phyloP scores from a whole-genome alignment of 371 early-diverging fungal species.

The Funneliformis caledonium region DNA sequence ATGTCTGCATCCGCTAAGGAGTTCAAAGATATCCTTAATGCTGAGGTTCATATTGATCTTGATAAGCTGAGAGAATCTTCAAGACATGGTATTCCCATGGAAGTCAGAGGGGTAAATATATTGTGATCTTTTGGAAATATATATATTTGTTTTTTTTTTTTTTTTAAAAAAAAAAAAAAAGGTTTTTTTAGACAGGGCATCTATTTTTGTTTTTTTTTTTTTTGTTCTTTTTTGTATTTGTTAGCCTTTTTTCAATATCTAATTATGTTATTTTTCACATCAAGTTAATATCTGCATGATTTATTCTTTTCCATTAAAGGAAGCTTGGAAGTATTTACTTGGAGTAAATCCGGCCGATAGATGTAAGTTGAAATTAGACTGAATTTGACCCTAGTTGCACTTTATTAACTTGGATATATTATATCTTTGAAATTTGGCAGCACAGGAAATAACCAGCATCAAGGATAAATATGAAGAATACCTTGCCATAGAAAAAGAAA shows the following conservation, averaged over 20 bases:
- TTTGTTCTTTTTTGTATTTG: not conserved
- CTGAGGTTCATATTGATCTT: conserved; percentile 88
- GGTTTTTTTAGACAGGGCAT: no score
- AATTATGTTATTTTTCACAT: conserved; percentile 9
- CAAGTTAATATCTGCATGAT: conserved; percentile 24
- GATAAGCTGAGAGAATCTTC: conserved; percentile 81
- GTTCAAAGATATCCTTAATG: conserved; percentile 80
- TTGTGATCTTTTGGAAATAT: conserved; percentile 15
- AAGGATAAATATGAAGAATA: conserved; percentile 77
- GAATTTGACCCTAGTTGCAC: conserved; percentile 27
- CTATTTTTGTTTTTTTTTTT: not conserved
- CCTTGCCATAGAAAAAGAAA: conserved; percentile 74
- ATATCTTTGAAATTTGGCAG: conserved; percentile 48
- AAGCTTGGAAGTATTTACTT: conserved; percentile 91
- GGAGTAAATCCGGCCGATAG: conserved; percentile 87
- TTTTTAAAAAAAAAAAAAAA: not conserved
- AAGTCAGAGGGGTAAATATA: conserved; percentile 77
- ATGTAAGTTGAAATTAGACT: conserved; percentile 59
- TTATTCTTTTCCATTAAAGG: conserved; percentile 53
- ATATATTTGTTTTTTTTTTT: not conserved
- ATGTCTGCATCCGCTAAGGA: conserved; percentile 56
- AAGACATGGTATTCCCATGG: conserved; percentile 86
- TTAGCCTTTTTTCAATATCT: not conserved
- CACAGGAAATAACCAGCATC: conserved; percentile 72
- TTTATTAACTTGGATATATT: conserved; percentile 24